Conservation (phyloP, 768 basidiomycete species). For the Tulasnella sp. region DNA sequence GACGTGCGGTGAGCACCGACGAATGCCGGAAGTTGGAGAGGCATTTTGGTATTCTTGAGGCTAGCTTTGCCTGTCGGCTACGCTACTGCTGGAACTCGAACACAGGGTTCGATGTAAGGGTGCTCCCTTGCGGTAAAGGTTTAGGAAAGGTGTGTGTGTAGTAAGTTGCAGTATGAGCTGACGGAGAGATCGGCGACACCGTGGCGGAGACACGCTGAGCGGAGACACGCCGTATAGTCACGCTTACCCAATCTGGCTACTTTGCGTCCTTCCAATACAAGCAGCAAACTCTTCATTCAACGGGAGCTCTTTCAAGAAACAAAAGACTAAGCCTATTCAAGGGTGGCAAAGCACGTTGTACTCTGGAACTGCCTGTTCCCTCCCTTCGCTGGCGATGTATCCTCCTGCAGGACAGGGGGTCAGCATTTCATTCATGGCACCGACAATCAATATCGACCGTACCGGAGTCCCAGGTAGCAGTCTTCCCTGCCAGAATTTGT, state of each 20-base stretch:
- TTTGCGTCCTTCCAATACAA: background rate
- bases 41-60: background rate
- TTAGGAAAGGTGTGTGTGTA: background rate
- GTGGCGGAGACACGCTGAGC: constrained; percentile 17
- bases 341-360: constrained; percentile 19
- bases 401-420: constrained; percentile 11
- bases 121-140: background rate
- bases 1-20: constrained; percentile 12
- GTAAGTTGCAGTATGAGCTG: background rate
- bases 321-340: background rate
- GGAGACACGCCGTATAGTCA: background rate
- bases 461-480: constrained; percentile 6
- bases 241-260: background rate
- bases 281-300: background rate
- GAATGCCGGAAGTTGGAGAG: constrained; percentile 12
- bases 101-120: background rate
- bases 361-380: constrained; percentile 7
- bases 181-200: constrained; percentile 8
- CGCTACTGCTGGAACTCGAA: background rate
- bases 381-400: background rate
- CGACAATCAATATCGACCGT: background rate
- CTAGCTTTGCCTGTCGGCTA: background rate
- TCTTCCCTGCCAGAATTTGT: constrained; percentile 12
- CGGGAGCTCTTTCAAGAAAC: background rate
- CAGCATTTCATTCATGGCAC: background rate